A percentile compares a stretch with the other conserved stretches of the same genome.
Conservation (phyloP, 176 grass and related monocot species). For the Bolboschoenus planiculmis region DNA sequence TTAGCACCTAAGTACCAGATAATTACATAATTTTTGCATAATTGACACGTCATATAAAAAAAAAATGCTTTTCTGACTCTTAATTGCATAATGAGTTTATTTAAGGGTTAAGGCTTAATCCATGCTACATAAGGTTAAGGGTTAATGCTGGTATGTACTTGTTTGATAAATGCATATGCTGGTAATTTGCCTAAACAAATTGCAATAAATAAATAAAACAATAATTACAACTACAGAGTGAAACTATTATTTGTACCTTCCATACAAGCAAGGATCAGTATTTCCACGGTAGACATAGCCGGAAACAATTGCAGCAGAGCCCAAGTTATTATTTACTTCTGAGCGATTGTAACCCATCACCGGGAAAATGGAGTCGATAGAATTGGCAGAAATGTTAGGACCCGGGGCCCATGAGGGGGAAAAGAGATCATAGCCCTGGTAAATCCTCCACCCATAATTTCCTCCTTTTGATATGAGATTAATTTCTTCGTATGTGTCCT, state of each 20-base stretch:
- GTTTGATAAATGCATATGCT: not conserved
- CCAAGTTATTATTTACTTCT: slow-evolving; percentile 43
- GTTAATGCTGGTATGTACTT: not conserved
- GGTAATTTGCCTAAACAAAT: not conserved
- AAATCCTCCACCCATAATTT: slow-evolving; percentile 84
- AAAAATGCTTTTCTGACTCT: not conserved
- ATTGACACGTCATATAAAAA: not conserved
- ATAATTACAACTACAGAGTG: not conserved
- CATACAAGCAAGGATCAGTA: slow-evolving; percentile 59
- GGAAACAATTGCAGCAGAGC: slow-evolving; percentile 56
- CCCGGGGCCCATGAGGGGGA: slow-evolving; percentile 32
- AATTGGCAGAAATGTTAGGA: slow-evolving; percentile 49
- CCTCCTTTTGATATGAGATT: slow-evolving; percentile 61
- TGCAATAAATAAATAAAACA: not conserved
- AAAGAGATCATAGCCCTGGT: slow-evolving; percentile 39
- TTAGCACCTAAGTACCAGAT: not conserved
- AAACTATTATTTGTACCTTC: slow-evolving; percentile 31
- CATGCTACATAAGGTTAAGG: not conserved
- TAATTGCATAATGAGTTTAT: not conserved
- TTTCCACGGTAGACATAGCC: slow-evolving; percentile 68
- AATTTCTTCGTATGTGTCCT: too few species aligned
- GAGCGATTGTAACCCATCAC: slow-evolving; percentile 58
- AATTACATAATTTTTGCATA: not conserved
- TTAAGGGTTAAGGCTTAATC: not conserved
- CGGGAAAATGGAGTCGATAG: slow-evolving; percentile 59